Conservation (phyloP, 805 yeast genomes). For the Metschnikowia baotianmanensis region DNA sequence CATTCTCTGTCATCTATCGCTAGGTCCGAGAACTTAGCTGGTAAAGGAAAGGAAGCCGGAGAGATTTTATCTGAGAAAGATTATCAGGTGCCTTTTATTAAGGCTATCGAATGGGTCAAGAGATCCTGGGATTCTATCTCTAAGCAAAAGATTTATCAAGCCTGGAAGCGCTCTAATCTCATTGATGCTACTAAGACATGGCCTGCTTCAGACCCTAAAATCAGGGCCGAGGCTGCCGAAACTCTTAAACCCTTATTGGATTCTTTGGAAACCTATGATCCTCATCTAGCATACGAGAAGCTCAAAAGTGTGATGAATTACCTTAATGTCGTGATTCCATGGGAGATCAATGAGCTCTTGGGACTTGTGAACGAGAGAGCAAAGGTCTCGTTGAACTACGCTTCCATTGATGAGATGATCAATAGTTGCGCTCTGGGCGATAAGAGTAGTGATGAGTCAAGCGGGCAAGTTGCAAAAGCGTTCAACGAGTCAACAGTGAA, state of each 20-base stretch:
- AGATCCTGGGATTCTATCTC: slow-evolving; percentile 51
- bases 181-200: slow-evolving; percentile 27
- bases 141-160: slow-evolving; percentile 28
- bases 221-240: slow-evolving; percentile 15
- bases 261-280: slow-evolving; percentile 16
- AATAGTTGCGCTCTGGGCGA: slow-evolving; percentile 57
- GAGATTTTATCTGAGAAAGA: slow-evolving; percentile 39
- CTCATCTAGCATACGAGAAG: slow-evolving; percentile 37
- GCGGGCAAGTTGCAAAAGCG: not conserved
- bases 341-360: slow-evolving; percentile 56
- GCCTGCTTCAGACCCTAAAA: slow-evolving; percentile 24
- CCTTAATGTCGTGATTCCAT: slow-evolving; percentile 50
- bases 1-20: slow-evolving; percentile 9
- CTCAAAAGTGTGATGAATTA: slow-evolving; percentile 44
- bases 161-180: slow-evolving; percentile 38
- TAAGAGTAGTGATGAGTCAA: slow-evolving; percentile 5
- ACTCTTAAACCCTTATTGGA: slow-evolving; percentile 14
- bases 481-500: not conserved
- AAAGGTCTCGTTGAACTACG: slow-evolving; percentile 44
- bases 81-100: slow-evolving; percentile 49
- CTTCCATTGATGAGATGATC: slow-evolving; percentile 59
- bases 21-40: slow-evolving; percentile 1
- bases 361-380: slow-evolving; percentile 48
- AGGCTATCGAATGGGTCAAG: slow-evolving; percentile 58
- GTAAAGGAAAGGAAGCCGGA: slow-evolving; percentile 2